Base-by-base conservation (phyloP, 2,329 filamentous ascomycete species). In the Paradendryphiella salina region DNA sequence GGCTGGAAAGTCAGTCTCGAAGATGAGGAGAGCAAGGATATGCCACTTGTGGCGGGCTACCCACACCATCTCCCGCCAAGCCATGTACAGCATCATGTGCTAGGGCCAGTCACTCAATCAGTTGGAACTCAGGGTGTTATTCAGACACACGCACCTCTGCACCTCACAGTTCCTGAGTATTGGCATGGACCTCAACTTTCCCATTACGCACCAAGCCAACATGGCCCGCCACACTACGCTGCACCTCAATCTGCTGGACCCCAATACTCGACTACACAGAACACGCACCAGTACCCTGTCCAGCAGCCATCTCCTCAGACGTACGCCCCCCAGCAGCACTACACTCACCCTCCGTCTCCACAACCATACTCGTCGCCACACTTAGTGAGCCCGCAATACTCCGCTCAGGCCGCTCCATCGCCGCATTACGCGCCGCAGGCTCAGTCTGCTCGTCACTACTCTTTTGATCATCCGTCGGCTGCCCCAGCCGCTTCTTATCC, bases 1-100 rank as follows among this genome's bases (percentile, higher is more conserved):
- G 67, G 67, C 5, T 72, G 70, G 70, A 72, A 72, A 52, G 70
- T 72, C 42, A 71, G 69, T 31, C 60, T 72, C 2, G 70, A 72
- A 37, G 70, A 72, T 26, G 70, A 72, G 48, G 70, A 72, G 43
- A 69, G 59, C 56, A 71, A 70, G 35, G 70, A 72, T 18, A 56
- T 69, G 55, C 65, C 67, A 7, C 53, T 70, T 5, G 50, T 66
- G 26, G 54, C 60, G 18, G 60, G 60, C 18, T 72, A 72, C 38
- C 45, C 66, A 3, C 67, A 67, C 28, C 64, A 65, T 11, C 54
- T 66, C 7, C 66, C 65, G 33, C 58, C 65, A 4, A 65, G 61
- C 42, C 65, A 66, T 39, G 50, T 67, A 6, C 67, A 69, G 29
- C 65, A 69, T 41, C 64, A 64, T 20, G 53, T 59, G 15, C 42